Conservation (phyloP, 1,284 basidiomycete genomes). For the Naganishia liquefaciens region DNA sequence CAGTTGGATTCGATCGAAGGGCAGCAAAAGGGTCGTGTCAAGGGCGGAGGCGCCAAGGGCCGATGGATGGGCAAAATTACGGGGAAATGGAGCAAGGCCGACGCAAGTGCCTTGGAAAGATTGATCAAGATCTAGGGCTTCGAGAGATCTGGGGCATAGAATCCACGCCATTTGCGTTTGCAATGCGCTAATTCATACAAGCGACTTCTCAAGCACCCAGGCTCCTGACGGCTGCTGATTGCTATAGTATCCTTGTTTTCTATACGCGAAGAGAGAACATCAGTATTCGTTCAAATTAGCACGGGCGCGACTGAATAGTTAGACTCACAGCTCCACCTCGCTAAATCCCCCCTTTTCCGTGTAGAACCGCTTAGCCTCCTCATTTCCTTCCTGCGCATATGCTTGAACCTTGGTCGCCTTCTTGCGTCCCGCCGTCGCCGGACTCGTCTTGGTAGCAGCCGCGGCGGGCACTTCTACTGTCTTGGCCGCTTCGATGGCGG, state of each 20-base stretch:
- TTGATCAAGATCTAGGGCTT: not conserved
- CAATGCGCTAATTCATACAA: not conserved
- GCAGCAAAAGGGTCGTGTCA: constrained; percentile 44
- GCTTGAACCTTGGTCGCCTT: constrained; percentile 46
- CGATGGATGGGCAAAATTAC: constrained; percentile 53
- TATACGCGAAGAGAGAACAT: not conserved
- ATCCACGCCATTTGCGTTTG: not conserved
- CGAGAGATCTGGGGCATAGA: not conserved
- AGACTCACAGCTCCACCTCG: constrained; percentile 46
- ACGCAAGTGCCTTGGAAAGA: constrained; percentile 36
- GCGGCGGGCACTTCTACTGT: constrained; percentile 45
- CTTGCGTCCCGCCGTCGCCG: constrained; percentile 41
- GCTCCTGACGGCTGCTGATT: constrained; percentile 26
- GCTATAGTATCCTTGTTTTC: constrained; percentile 30
- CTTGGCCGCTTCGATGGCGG: constrained; percentile 44
- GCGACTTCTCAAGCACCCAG: constrained; percentile 29
- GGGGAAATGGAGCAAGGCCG: constrained; percentile 47
- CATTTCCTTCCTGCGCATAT: constrained; percentile 51
- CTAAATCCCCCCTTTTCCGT: constrained; percentile 48
- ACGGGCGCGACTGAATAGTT: not conserved
- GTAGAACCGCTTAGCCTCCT: constrained; percentile 51
- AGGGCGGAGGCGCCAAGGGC: constrained; percentile 54
- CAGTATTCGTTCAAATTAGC: not conserved
- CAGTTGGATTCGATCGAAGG: constrained; percentile 59
- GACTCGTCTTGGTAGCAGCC: constrained; percentile 44